Evolutionary conservation across 345 rosid species (phyloP).

Genomic region (Aquilaria yunnanensis): DNA sequence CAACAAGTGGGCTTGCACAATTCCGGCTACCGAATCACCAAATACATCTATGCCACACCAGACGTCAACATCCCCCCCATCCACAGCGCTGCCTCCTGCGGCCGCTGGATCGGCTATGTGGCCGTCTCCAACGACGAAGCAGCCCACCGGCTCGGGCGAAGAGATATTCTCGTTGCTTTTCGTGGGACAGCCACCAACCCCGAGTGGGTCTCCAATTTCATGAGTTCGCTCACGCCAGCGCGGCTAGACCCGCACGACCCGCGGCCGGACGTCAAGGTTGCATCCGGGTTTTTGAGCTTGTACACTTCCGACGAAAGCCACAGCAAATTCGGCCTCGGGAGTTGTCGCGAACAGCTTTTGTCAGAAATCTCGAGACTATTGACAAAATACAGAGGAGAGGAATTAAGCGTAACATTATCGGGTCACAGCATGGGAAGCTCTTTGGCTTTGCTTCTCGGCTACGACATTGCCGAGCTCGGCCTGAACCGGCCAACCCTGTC

Average conservation of each 20-base stretch:
- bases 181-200: slow-evolving; percentile 36
- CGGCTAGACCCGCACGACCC: slow-evolving; percentile 22
- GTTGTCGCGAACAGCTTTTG: slow-evolving; percentile 82
- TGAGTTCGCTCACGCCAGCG: slow-evolving; percentile 3
- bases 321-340: slow-evolving; percentile 56
- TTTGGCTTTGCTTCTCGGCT: slow-evolving; percentile 34
- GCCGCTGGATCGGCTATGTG: slow-evolving; percentile 43
- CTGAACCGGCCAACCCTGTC: slow-evolving; percentile 1
- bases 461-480: slow-evolving; percentile 22
- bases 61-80: slow-evolving; percentile 31
- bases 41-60: slow-evolving; percentile 37
- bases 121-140: slow-evolving; percentile 29
- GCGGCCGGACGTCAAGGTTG: slow-evolving; percentile 19
- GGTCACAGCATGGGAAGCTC: slow-evolving; percentile 49
- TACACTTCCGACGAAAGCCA: slow-evolving; percentile 27
- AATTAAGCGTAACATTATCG: slow-evolving; percentile 34
- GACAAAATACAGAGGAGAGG: slow-evolving; percentile 12
- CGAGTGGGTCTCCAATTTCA: slow-evolving; percentile 34
- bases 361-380: slow-evolving; percentile 56
- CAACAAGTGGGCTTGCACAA: slow-evolving; percentile 17
- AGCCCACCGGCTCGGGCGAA: slow-evolving; percentile 28
- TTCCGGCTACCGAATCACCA: slow-evolving; percentile 29
- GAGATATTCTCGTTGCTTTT: slow-evolving; percentile 38
- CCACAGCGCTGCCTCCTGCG: slow-evolving; percentile 36
- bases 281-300: slow-evolving; percentile 33